Base-by-base conservation (phyloP, 2,329 filamentous ascomycete species). In the Colletotrichum phormii region DNA sequence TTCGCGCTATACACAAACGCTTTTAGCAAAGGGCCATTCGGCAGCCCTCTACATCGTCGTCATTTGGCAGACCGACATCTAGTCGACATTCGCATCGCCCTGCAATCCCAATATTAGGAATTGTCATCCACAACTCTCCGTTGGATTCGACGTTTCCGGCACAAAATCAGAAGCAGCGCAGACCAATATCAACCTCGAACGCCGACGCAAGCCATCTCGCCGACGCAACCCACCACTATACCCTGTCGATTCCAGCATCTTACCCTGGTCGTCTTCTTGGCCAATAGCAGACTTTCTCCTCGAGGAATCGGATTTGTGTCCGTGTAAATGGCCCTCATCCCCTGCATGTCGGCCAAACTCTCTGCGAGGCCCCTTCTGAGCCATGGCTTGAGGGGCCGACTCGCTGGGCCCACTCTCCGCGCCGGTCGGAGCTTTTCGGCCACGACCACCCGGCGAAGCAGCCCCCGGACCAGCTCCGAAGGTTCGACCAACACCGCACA, bases 301-400 rank as follows among this genome's bases (percentile, higher is more conserved):
- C n/a, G n/a, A 60, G 8, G 53, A 29, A 49, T 15, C 57, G 62
- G 62, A 59, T 26, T 61, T 58, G 46, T 37, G 26, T 67, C 33
- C 62, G 61, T 57, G 64, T 63, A 63, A 31, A 53, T 54, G 61
- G 13, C 58, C 24, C 26, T 49, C 63, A 24, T 54, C 31, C 46
- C 77, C 78, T 77, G 78, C 75, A 81, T 81, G 79, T 80, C 79
- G 71, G 77, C 73, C 75, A 78, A 74, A 68, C 72, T 73, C 60
- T 75, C 78, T 65, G 67, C 73, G 64, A 77, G 78, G 75, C 78
- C 79, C 64, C 69, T 80, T 64, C 64, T 77, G 71, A 76, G 79
- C 64, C 62, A 67, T 49, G 71, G 67, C 69, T 46, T 68, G 35
- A 62, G 64, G 61, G 62, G 49, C 72, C 65, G 63, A 61, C 54